Conservation (phyloP, 73 alveolate genomes). For the Durusdinium trenchii region DNA sequence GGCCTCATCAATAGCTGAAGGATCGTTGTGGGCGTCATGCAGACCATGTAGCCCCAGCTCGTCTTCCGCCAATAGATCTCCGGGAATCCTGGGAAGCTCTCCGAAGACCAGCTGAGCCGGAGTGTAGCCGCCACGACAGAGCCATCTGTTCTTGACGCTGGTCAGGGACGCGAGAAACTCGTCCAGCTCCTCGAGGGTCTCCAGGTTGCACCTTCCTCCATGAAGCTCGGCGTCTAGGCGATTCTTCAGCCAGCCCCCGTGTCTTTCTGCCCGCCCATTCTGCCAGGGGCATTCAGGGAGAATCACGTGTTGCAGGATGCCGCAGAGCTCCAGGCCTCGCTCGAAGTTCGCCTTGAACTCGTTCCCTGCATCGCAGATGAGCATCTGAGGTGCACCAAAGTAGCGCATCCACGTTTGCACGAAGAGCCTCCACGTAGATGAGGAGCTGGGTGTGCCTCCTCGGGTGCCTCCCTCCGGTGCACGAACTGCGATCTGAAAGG, state of each 20-base stretch:
- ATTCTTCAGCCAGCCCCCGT: slow-evolving; percentile 32
- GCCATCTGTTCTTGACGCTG: background rate
- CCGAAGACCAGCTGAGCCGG: slow-evolving; percentile 25
- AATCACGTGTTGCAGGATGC: background rate
- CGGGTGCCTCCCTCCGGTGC: background rate
- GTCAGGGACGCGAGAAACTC: too few species aligned
- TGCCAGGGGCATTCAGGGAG: background rate
- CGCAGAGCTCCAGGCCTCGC: background rate
- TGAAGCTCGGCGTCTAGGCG: background rate
- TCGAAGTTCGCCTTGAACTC: slow-evolving; percentile 3
- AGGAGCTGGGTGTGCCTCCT: background rate
- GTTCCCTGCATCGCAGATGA: background rate
- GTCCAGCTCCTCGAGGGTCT: background rate
- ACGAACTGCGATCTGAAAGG: background rate
- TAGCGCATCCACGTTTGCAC: background rate
- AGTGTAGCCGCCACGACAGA: background rate
- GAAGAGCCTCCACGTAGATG: background rate
- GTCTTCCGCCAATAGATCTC: background rate
- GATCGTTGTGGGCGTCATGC: background rate
- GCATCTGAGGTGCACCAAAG: background rate
- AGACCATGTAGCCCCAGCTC: too few species aligned
- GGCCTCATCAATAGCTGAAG: background rate
- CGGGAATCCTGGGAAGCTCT: background rate
- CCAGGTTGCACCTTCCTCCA: background rate
- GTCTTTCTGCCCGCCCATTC: slow-evolving; percentile 1